Evolutionary conservation across 805 yeast genomes (phyloP), one percentile per base, ranked within the genome.

Genomic region (Barnettozyma sp.): DNA sequence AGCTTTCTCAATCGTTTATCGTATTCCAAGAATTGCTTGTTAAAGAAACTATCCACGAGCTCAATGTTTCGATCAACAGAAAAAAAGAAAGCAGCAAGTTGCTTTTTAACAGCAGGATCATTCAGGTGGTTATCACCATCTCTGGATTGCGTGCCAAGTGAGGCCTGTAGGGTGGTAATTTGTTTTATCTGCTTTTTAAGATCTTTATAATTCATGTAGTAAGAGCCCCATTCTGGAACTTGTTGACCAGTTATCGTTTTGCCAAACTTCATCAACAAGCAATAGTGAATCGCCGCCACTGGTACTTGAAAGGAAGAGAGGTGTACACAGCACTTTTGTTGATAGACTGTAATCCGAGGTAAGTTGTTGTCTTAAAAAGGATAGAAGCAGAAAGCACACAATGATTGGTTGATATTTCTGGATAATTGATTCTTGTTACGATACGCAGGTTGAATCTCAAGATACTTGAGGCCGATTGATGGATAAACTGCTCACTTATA

Each of bases 181-280:
- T 67, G 70, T 56, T 84, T 84, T 60, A 90, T 83, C 49, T 76
- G 73, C 52, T 82, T 78, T 63, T 90, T 90, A 47, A 90, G 67
- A 33, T 71, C 75, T 57, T 87, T 90, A 61, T 90, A 90, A 61
- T 85, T 82, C 68, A 90, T 73, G 53, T 90, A 90, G 50, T 71
- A 71, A 39, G 74, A 72, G 13, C 39, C 36, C 97, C 97, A 90
- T 60, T 87, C 95, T 4, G 97, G 97, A 39, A 88, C 86, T 65
- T 87, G 95, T 60, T 90, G 94, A 32, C 82, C 68, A 22, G 76
- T 62, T 46, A 84, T 67, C 7, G 54, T 49, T 33, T 49, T 49
- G 13, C 54, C 54, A 22, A 49, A 49, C 46, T 49, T 49, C 54
- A 49, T 49, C 16, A 36, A 15, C 29, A 9, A 19, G 20, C n/a